Conservation (phyloP, 1,284 basidiomycete genomes). For the Trametes polyzona region DNA sequence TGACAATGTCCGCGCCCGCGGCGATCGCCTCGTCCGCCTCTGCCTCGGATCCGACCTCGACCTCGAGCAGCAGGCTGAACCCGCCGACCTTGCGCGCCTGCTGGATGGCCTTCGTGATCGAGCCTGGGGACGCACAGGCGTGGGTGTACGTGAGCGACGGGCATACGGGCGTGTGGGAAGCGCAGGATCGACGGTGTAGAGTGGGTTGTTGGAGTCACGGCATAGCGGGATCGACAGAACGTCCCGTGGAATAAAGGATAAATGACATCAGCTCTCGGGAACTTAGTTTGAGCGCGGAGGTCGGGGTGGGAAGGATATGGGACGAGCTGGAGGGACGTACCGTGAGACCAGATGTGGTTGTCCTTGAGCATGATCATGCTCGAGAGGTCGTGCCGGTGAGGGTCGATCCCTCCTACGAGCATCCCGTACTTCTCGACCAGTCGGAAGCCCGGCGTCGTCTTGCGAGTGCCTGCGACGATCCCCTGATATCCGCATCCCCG, state of each 20-base stretch:
- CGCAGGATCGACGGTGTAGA: slow-evolving; percentile 1
- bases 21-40: slow-evolving; percentile 96
- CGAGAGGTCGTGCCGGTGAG: slow-evolving; percentile 95
- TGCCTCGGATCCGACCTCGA: slow-evolving; percentile 88
- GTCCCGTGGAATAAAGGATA: too few relatives aligned
- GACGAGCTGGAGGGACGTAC: slow-evolving; percentile 50
- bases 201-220: too few relatives aligned
- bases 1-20: slow-evolving; percentile 96
- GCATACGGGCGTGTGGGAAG: slow-evolving; percentile 2
- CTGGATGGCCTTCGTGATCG: slow-evolving; percentile 87
- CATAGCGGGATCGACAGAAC: too few relatives aligned
- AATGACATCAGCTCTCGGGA: not conserved
- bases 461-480: slow-evolving; percentile 93
- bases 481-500: slow-evolving; percentile 82
- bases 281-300: not conserved
- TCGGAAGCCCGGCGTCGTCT: slow-evolving; percentile 98
- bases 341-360: slow-evolving; percentile 98
- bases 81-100: slow-evolving; percentile 90
- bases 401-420: slow-evolving; percentile 96
- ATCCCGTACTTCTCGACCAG: slow-evolving; percentile 99
- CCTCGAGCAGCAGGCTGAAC: slow-evolving; percentile 92
- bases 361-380: slow-evolving; percentile 99
- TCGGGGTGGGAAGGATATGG: not conserved
- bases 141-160: not conserved
- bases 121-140: slow-evolving; percentile 52